A percentile compares a stretch with the other conserved stretches of the same genome.
phyloP scores from a whole-genome alignment of 2,329 filamentous ascomycete species.

The Endoconidiophora polonica region DNA sequence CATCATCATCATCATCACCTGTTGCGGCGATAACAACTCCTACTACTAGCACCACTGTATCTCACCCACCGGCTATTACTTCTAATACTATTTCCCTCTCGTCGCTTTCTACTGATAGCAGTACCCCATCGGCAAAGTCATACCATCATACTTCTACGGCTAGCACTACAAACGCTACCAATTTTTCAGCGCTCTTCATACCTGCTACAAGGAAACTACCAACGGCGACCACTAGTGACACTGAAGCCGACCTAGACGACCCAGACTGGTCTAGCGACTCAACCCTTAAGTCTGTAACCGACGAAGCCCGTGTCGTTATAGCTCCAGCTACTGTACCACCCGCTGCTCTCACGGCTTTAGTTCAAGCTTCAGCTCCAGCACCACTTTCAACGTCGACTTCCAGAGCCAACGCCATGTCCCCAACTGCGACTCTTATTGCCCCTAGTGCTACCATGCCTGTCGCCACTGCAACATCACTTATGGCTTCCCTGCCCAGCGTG shows the following conservation, averaged over 20 bases:
- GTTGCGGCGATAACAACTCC: neutral
- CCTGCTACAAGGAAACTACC: no score
- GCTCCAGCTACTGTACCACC: neutral
- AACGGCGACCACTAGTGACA: no score
- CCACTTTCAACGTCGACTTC: neutral
- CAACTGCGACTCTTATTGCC: conserved; percentile 1
- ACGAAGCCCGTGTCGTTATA: neutral
- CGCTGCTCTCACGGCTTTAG: neutral
- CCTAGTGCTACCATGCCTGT: neutral
- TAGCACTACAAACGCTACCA: neutral
- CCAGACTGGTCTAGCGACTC: conserved; percentile 7
- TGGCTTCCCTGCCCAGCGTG: no score
- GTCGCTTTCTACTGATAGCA: neutral
- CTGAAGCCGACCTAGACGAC: neutral
- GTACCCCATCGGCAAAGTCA: neutral
- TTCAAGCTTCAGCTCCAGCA: neutral
- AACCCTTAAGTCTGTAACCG: neutral
- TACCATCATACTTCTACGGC: neutral
- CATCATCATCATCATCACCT: neutral
- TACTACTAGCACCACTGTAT: neutral
- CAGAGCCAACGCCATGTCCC: neutral
- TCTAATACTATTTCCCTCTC: conserved; percentile 2
- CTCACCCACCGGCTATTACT: neutral
- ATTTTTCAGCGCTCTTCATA: neutral
- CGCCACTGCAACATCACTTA: neutral